Base-by-base conservation (phyloP, 2,329 filamentous ascomycete species). In the Colletotrichum lentis region DNA sequence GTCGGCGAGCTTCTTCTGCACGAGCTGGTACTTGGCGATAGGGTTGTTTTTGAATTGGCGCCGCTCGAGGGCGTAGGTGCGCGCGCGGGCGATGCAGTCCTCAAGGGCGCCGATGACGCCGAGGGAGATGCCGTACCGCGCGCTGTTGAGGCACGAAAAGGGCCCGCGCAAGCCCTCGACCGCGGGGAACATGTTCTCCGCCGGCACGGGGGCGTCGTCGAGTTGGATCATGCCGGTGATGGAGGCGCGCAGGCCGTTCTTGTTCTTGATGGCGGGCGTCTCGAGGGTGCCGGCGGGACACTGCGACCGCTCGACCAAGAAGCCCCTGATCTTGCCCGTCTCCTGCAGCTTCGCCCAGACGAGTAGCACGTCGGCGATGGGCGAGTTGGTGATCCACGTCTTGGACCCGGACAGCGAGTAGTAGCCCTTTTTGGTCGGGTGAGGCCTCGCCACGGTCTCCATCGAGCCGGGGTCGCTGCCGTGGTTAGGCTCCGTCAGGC, bases 181-280 rank as follows among this genome's bases (percentile, higher is more conserved):
- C 1, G 92, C 87, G 0, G 94, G 94, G 74, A 99, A 94, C 94
- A 99, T 97, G 81, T 97, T 97, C 73, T 88, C 92, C 72, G 90
- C 89, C 0, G 94, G 90, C 0, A 99, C 93, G 0, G 96, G 95
- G 72, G 92, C 94, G 71, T 91, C 89, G 71, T 97, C 95, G 76
- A 99, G 86, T 73, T 97, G 94, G 72, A 99, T 97, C 96, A 98
- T 98, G 65, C 96, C 96, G 0, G 96, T 99, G 71, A 97, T 91
- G 14, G 93, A 97, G 14, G 96, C 96, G 67, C 96, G 87, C 39
- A 99, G 87, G 1, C 94, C 96, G 70, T 92, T 97, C 86, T 99
- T 99, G 82, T 98, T 88, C 83, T 96, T 96, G 78, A 99, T 91
- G 14, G 91, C 83, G 1, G 96, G 96, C 6, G 96, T 99, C 78